phyloP scores from a whole-genome alignment of 2,329 filamentous ascomycete genomes.

The Talaromyces sp. region DNA sequence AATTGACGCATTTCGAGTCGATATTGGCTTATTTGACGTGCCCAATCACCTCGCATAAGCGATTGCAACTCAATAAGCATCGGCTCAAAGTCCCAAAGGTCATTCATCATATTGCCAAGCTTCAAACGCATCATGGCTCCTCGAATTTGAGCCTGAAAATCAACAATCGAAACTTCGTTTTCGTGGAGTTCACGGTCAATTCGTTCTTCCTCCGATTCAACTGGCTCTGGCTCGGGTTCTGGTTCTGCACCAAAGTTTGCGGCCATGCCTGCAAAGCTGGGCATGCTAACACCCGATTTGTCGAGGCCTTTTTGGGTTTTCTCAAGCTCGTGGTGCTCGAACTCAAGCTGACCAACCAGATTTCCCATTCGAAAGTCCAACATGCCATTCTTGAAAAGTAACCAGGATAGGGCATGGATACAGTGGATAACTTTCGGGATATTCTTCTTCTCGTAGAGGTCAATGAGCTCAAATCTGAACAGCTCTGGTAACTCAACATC shows the following conservation, averaged over 20 bases:
- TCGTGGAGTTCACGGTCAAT: conserved; percentile 80
- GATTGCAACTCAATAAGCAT: conserved; percentile 81
- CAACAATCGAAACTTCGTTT: conserved; percentile 70
- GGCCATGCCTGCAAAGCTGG: conserved; percentile 96
- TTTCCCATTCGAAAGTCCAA: conserved; percentile 97
- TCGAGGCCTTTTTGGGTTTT: conserved; percentile 96
- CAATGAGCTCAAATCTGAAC: conserved; percentile 95
- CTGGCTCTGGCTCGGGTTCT: conserved; percentile 69
- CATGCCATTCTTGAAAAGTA: conserved; percentile 93
- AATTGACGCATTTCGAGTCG: conserved; percentile 80
- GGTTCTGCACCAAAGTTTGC: conserved; percentile 90
- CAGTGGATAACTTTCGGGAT: conserved; percentile 99
- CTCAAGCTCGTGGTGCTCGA: conserved; percentile 96
- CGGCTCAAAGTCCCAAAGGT: conserved; percentile 83
- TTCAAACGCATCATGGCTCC: conserved; percentile 77
- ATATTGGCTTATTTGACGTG: conserved; percentile 80
- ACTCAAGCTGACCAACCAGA: conserved; percentile 91
- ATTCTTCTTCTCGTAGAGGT: conserved; percentile 99
- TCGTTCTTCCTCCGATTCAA: conserved; percentile 87
- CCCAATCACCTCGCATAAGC: conserved; percentile 82
- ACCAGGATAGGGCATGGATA: conserved; percentile 94
- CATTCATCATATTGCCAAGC: conserved; percentile 81
- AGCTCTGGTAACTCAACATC: conserved; percentile 91
- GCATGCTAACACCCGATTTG: conserved; percentile 93
- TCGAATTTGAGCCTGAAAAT: conserved; percentile 84